Percentiles rank a stretch among this genome's conserved stretches.
Conservation (phyloP, 1,139 yeast genomes). For the Candida sojae region DNA sequence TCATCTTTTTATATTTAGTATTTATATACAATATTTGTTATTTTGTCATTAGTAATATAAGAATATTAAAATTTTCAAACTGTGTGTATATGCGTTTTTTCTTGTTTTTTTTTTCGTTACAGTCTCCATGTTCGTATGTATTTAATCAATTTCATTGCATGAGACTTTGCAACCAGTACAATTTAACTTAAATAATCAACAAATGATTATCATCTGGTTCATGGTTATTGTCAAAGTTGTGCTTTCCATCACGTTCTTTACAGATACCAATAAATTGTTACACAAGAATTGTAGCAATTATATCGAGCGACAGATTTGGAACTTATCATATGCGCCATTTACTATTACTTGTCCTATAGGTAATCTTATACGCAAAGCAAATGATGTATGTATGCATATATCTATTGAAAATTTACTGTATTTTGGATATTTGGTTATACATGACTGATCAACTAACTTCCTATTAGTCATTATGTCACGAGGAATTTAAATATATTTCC, state of each 20-base stretch:
- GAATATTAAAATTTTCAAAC: neutral
- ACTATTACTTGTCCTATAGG: conserved; percentile 42
- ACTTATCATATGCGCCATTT: conserved; percentile 38
- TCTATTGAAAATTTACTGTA: no score
- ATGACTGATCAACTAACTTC: conserved; percentile 11
- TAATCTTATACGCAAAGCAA: conserved; percentile 38
- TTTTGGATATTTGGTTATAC: no score
- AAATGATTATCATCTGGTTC: conserved; percentile 3
- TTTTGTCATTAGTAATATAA: conserved; percentile 1
- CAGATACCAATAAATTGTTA: conserved; percentile 6
- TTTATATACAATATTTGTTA: conserved; percentile 1
- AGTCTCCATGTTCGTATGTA: no score
- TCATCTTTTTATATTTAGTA: neutral
- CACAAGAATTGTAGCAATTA: conserved; percentile 9
- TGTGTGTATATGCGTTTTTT: neutral
- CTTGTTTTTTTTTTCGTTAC: no score
- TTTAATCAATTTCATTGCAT: no score
- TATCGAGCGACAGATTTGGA: conserved; percentile 10
- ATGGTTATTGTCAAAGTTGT: neutral
- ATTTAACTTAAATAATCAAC: neutral
- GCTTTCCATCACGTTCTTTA: neutral
- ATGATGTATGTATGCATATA: conserved; percentile 24
- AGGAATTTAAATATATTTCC: conserved; percentile 40
- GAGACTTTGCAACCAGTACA: conserved; percentile 3
- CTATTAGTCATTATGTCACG: conserved; percentile 20